A percentile compares a stretch with the other conserved stretches of the same genome.
These are phyloP conservation scores for Penicillium sp. DNA, from an alignment of 2,329 filamentous ascomycete species.

Conservation along the genomic window DNA sequence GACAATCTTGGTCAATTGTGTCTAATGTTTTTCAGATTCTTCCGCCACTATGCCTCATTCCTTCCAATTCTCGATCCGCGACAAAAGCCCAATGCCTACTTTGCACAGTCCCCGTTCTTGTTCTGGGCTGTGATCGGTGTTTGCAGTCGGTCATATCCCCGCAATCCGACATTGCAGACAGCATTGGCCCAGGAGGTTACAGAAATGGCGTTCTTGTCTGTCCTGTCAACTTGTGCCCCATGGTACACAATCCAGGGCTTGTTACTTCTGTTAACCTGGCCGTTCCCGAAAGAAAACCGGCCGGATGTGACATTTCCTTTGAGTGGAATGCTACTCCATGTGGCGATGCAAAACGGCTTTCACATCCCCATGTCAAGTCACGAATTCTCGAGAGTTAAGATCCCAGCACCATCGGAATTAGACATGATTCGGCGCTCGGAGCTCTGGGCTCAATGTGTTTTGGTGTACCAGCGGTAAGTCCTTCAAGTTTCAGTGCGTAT, in stretches of 20 bases:
- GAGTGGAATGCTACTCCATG: constrained; percentile 41
- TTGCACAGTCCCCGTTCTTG: constrained; percentile 74
- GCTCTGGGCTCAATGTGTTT: constrained; percentile 44
- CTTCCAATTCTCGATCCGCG: constrained; percentile 44
- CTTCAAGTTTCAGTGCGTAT: background rate
- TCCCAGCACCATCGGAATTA: constrained; percentile 32
- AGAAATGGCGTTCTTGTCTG: constrained; percentile 41
- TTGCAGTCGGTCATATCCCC: constrained; percentile 39
- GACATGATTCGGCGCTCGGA: constrained; percentile 42
- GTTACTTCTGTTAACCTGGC: constrained; percentile 44
- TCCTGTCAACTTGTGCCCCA: constrained; percentile 28
- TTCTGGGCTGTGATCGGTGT: constrained; percentile 71
- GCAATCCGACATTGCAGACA: constrained; percentile 41
- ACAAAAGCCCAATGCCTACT: constrained; percentile 71
- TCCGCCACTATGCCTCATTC: constrained; percentile 40
- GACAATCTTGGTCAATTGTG: background rate
- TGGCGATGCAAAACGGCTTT: constrained; percentile 47
- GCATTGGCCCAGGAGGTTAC: constrained; percentile 37
- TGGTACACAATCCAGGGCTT: constrained; percentile 42
- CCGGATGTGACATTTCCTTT: constrained; percentile 40
- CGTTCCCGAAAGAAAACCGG: constrained; percentile 39
- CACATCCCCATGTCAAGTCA: constrained; percentile 47
- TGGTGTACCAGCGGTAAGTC: constrained; percentile 43
- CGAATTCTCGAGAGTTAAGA: constrained; percentile 41
- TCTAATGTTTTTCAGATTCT: constrained; percentile 33